Evolutionary conservation across 805 yeast genomes (phyloP).

Genomic region (Teunomyces cretensis): DNA sequence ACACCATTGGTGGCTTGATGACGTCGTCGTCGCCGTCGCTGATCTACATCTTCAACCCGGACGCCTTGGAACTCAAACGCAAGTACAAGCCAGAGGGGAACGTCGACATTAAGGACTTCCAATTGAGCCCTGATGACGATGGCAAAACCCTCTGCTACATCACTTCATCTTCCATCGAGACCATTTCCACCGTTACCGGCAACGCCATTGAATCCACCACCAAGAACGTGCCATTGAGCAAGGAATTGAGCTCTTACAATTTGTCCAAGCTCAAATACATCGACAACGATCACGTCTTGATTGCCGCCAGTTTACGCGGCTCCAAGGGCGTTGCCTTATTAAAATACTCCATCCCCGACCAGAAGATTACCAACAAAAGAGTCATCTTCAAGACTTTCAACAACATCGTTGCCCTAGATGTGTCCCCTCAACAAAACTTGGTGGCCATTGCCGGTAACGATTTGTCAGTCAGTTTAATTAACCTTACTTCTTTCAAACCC

Average conservation of each 20-base stretch:
- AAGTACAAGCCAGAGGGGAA: slow-evolving; percentile 54
- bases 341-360: slow-evolving; percentile 43
- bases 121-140: slow-evolving; percentile 55
- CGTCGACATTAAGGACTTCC: slow-evolving; percentile 59
- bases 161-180: slow-evolving; percentile 52
- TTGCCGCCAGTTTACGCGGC: slow-evolving; percentile 30
- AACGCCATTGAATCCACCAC: slow-evolving; percentile 26
- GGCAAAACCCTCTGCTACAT: slow-evolving; percentile 65
- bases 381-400: slow-evolving; percentile 48
- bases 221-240: slow-evolving; percentile 17
- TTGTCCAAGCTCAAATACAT: slow-evolving; percentile 47
- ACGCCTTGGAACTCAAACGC: slow-evolving; percentile 51
- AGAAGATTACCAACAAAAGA: slow-evolving; percentile 42
- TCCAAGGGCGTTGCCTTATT: slow-evolving; percentile 42
- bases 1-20: slow-evolving; percentile 64
- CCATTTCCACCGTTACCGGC: slow-evolving; percentile 52
- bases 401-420: slow-evolving; percentile 53
- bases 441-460: slow-evolving; percentile 65
- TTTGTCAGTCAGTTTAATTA: slow-evolving; percentile 59
- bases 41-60: slow-evolving; percentile 59
- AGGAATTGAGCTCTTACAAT: slow-evolving; percentile 22
- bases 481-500: slow-evolving; percentile 50
- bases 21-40: slow-evolving; percentile 66
- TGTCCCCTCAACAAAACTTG: slow-evolving; percentile 42
- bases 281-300: slow-evolving; percentile 28